A percentile compares a stretch with the other conserved stretches of the same genome.
Evolutionary conservation across 495 filamentous ascomycete species (phyloP).

Genomic region (Podospora pseudoanserina): DNA sequence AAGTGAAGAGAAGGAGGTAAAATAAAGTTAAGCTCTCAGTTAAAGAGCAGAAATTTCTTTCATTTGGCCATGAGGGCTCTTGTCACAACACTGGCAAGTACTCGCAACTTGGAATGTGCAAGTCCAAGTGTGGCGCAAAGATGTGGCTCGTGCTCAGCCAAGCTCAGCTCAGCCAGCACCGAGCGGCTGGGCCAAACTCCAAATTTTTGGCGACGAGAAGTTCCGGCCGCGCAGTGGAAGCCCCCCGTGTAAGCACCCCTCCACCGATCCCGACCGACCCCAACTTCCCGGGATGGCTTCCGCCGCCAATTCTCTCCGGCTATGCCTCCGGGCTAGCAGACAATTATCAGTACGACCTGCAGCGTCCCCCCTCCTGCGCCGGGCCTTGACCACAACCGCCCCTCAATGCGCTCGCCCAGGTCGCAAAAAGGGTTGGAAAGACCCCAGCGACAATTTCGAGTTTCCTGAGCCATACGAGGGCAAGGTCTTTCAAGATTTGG

Average conservation of each 20-base stretch:
- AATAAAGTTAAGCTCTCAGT: too few species aligned
- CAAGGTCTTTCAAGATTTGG: conserved; percentile 17
- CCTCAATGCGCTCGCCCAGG: conserved; percentile 13
- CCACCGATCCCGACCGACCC: conserved; percentile 12
- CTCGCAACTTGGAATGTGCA: conserved; percentile 1
- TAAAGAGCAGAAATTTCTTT: not conserved
- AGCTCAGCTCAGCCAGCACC: not conserved
- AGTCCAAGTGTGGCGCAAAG: not conserved
- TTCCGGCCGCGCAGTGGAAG: conserved; percentile 16
- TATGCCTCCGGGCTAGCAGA: conserved; percentile 42
- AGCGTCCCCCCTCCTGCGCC: not conserved
- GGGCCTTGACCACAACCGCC: conserved; percentile 22
- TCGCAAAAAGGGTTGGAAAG: conserved; percentile 7
- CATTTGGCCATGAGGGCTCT: not conserved
- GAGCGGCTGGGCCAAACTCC: conserved; percentile 11
- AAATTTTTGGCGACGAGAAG: conserved; percentile 23
- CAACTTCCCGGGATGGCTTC: conserved; percentile 44
- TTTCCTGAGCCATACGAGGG: conserved; percentile 5
- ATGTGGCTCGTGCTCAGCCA: conserved; percentile 16
- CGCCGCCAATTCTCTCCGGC: conserved; percentile 45
- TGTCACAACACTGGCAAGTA: not conserved
- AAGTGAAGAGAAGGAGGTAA: too few species aligned
- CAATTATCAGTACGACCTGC: conserved; percentile 20
- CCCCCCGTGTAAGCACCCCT: conserved; percentile 8
- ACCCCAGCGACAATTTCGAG: conserved; percentile 6